These are phyloP conservation scores for Jacaranda mimosifolia DNA, from an alignment of 257 asterid species.

Conservation along the genomic window DNA sequence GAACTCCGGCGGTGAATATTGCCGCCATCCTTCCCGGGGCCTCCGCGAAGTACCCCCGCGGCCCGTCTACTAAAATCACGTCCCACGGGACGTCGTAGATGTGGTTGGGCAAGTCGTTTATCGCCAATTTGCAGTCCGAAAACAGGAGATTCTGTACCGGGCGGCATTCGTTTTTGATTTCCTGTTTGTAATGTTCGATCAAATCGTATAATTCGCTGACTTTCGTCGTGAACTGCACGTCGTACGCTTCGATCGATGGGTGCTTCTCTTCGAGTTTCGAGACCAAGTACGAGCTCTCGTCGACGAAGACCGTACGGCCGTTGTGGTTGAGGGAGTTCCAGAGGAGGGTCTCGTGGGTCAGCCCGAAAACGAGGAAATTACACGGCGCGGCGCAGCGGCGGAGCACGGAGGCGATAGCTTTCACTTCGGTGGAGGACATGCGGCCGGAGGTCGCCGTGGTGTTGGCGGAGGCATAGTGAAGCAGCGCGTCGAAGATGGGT, in stretches of 20 bases:
- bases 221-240: conserved; percentile 69
- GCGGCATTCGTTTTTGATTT: conserved; percentile 56
- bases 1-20: conserved; percentile 66
- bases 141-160: conserved; percentile 84
- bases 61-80: conserved; percentile 68
- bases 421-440: conserved; percentile 64
- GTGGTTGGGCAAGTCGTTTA: conserved; percentile 86
- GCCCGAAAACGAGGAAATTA: conserved; percentile 78
- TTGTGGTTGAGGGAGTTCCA: conserved; percentile 77
- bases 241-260: conserved; percentile 82
- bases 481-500: conserved; percentile 63
- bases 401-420: conserved; percentile 59
- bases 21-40: conserved; percentile 68
- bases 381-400: conserved; percentile 71
- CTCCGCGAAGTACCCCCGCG: conserved; percentile 46
- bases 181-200: conserved; percentile 54
- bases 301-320: conserved; percentile 84
- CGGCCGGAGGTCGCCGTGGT: conserved; percentile 46
- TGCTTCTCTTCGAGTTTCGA: conserved; percentile 56
- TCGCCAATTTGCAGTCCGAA: conserved; percentile 79
- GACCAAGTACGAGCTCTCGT: conserved; percentile 65
- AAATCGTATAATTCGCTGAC: conserved; percentile 67
- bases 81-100: conserved; percentile 95
- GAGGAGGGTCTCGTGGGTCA: conserved; percentile 77
- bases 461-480: conserved; percentile 67